Evolutionary conservation across 164 flowering plant species (phyloP), one percentile per base, ranked within the genome.

Genomic region (Pachysandra terminalis): DNA sequence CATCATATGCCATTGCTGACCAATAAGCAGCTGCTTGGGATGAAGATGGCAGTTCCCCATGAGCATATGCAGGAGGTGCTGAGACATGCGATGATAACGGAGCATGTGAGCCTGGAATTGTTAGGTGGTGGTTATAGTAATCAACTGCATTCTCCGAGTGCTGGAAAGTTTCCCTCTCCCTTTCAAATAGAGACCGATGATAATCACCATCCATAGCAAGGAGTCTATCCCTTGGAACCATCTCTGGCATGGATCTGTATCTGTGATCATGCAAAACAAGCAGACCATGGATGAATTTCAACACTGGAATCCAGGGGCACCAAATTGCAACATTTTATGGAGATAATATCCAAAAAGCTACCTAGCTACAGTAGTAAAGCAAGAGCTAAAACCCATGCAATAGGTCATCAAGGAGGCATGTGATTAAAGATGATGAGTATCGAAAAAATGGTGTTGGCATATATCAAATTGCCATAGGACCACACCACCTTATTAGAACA

Each of bases 21-120:
- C 73, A 64, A 21, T 70, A 63, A 54, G 73, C 49, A 61, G 51
- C 25, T 61, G 64, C 3, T n/a, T 9, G 41, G 9, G 23, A 25
- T 19, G 68, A 63, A 12, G 73, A 48, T 45, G 65, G 68, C 14
- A 64, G 23, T 27, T 13, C 41, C 21, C 14, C 37, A 55, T 15
- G 26, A 19, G n/a, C 35, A 62, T 54, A 53, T 24, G 57, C 27
- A 23, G 55, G 57, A 12, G 45, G 63, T 10, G 45, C 40, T 25
- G 56, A 21, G 55, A 10, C 26, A 22, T 21, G 48, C 41, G 28
- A 27, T 17, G 21, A 56, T 10, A 35, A 17, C 14, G 56, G 52
- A 66, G 51, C 48, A 58, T 59, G 23, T 19, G 67, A 19, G 25
- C 2, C 25, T 52, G n/a, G 23, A 27, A 25, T 1, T 3, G 45